phyloP scores from a whole-genome alignment of 2,329 filamentous ascomycete species.

The Sclerotinia trifoliorum region DNA sequence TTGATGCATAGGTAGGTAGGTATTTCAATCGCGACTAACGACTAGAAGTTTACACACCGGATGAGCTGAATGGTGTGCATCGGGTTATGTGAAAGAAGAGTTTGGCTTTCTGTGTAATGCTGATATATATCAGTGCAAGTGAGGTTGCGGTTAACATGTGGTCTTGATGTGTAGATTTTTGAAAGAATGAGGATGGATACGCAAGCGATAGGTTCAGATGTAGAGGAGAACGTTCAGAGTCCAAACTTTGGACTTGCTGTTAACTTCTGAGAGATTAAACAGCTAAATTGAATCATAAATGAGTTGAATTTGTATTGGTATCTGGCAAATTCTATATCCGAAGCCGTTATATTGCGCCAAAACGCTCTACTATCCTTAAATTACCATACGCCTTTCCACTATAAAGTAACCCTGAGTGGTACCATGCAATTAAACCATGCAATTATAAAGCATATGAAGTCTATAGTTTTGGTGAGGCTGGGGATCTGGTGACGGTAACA shows the following conservation, averaged over 20 bases:
- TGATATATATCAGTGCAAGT: too few relatives aligned
- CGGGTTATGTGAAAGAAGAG: too few relatives aligned
- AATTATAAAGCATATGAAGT: conserved; percentile 15
- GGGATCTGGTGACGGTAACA: conserved; percentile 71
- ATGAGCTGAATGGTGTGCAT: too few relatives aligned
- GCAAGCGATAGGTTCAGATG: too few relatives aligned
- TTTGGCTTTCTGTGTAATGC: too few relatives aligned
- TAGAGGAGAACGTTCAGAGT: not conserved
- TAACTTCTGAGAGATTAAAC: conserved; percentile 27
- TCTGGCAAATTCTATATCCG: conserved; percentile 12
- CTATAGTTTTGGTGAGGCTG: conserved; percentile 34
- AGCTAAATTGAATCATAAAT: not conserved
- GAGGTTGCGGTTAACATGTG: too few relatives aligned
- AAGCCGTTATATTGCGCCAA: conserved; percentile 7
- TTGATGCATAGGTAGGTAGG: too few relatives aligned
- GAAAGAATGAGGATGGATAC: too few relatives aligned
- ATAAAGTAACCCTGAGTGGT: not conserved
- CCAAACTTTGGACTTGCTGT: too few relatives aligned
- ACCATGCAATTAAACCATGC: not conserved
- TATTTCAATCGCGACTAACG: too few relatives aligned
- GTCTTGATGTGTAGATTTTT: too few relatives aligned
- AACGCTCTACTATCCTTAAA: conserved; percentile 5
- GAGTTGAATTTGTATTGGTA: conserved; percentile 16
- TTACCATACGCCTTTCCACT: conserved; percentile 15
- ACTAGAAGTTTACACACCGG: too few relatives aligned